Conservation (phyloP, 768 basidiomycete species). For the Lactarius hatsudake region DNA sequence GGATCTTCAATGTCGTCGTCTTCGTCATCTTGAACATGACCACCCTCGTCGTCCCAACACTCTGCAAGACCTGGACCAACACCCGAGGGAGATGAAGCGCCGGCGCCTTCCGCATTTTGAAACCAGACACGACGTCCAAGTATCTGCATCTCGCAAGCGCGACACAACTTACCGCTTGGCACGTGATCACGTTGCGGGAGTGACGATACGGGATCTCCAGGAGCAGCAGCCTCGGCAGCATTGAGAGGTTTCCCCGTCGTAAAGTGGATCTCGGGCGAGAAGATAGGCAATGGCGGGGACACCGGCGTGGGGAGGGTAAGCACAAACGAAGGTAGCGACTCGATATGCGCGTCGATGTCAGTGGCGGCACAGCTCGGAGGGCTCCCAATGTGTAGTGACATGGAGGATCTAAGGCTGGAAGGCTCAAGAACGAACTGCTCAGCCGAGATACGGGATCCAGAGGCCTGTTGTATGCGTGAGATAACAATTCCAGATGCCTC, state of each 20-base stretch:
- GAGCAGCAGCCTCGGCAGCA: conserved; percentile 24
- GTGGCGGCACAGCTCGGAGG: conserved; percentile 18
- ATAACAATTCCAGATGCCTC: conserved; percentile 29
- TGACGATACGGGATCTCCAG: conserved; percentile 21
- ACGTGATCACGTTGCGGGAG: conserved; percentile 31
- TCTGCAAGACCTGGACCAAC: conserved; percentile 12
- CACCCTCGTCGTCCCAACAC: not conserved
- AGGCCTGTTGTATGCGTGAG: conserved; percentile 22
- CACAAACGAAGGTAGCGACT: conserved; percentile 25
- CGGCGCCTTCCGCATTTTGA: conserved; percentile 33
- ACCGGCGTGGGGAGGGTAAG: conserved; percentile 25
- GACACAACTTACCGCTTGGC: conserved; percentile 31
- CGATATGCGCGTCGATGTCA: conserved; percentile 25
- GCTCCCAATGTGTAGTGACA: conserved; percentile 26
- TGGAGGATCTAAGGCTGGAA: conserved; percentile 11
- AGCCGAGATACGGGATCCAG: conserved; percentile 14
- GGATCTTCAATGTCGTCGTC: conserved; percentile 16
- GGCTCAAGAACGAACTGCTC: conserved; percentile 12
- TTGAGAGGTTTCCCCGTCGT: conserved; percentile 31
- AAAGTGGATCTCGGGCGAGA: conserved; percentile 34
- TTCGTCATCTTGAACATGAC: not conserved
- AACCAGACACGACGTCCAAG: conserved; percentile 38
- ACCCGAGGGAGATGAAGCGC: not conserved
- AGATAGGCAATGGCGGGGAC: conserved; percentile 33
- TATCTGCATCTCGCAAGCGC: conserved; percentile 34